Evolutionary conservation across 2,329 filamentous ascomycete species (phyloP), one percentile per base, ranked within the genome.

Genomic region (Apiospora pterosperma): DNA sequence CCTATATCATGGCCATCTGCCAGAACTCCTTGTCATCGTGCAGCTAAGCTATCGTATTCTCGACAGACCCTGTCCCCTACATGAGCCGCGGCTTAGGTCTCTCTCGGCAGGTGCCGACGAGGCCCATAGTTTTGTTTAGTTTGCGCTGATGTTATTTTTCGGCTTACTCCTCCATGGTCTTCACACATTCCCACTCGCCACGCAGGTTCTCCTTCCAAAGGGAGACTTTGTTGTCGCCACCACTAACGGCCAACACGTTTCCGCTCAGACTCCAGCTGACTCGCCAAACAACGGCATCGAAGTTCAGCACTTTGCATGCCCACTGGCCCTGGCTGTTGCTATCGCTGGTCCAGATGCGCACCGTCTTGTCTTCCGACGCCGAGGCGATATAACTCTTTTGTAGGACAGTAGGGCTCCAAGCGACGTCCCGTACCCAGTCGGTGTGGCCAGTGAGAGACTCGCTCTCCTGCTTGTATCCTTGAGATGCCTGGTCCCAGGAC

Each of bases 201-300:
- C 91, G 92, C 72, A 99, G 82, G 77, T 97, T 97, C 86, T 99
- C 96, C 86, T 98, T 99, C 95, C 95, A 99, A 77, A 99, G 80
- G 63, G 91, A 96, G 64, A 99, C 94, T 81, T 96, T 94, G 84
- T 99, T 99, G 80, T 99, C 95, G 31, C 91, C 92, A 42, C 93
- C 93, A 75, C 92, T 96, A 67, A 97, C 93, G 11, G 96, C 96
- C 72, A 99, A 84, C 23, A 98, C 94, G 76, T 99, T 99, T 62
- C 96, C 96, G 78, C 93, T 97, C 75, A 98, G 83, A 72, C 93
- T 97, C 96, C 96, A 99, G 84, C 93, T 97, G 58, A 97, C 96
- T 64, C 96, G 89, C 96, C 96, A 99, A 65, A 97, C 87, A 59
- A 94, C 90, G 5, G 91, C 89, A 67, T 97, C 95, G 72, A 99